phyloP scores from a whole-genome alignment of 352 stramenopile genomes.

The Pythium brassicae region DNA sequence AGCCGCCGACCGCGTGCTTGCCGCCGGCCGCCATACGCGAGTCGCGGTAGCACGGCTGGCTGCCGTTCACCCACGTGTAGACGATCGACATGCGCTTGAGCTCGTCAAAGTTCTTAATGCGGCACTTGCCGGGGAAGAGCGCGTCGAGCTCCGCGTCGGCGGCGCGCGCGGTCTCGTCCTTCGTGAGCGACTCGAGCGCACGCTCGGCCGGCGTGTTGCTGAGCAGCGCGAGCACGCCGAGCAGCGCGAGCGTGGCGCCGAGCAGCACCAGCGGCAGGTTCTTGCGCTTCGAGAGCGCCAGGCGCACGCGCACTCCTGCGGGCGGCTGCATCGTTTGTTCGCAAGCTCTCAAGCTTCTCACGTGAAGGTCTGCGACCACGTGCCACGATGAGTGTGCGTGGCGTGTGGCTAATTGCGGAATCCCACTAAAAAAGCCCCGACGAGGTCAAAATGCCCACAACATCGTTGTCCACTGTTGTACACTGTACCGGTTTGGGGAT shows the following conservation, averaged over 20 bases:
- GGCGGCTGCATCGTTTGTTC: constrained; percentile 46
- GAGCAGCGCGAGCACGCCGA: constrained; percentile 45
- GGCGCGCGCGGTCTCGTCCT: constrained; percentile 28
- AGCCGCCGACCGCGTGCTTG: constrained; percentile 70
- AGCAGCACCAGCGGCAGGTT: constrained; percentile 57
- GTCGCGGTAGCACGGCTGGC: constrained; percentile 79
- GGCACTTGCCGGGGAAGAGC: constrained; percentile 70
- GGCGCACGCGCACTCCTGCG: constrained; percentile 58
- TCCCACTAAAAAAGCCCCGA: not conserved
- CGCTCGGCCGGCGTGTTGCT: constrained; percentile 25
- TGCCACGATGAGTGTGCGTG: not conserved
- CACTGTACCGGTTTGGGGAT: too few relatives aligned
- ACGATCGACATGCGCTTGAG: constrained; percentile 85
- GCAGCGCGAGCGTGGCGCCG: constrained; percentile 26
- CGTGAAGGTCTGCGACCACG: not conserved
- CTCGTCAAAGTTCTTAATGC: constrained; percentile 84
- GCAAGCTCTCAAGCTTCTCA: not conserved
- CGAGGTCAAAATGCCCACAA: too few relatives aligned
- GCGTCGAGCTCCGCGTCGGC: constrained; percentile 43
- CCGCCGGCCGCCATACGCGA: constrained; percentile 57
- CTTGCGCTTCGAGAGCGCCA: constrained; percentile 56
- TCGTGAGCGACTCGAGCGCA: constrained; percentile 27
- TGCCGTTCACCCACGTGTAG: constrained; percentile 89
- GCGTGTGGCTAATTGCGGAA: constrained; percentile 4
- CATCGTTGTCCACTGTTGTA: too few relatives aligned